phyloP scores from a whole-genome alignment of 768 basidiomycete species.

The Xerocomellus chrysenteron region DNA sequence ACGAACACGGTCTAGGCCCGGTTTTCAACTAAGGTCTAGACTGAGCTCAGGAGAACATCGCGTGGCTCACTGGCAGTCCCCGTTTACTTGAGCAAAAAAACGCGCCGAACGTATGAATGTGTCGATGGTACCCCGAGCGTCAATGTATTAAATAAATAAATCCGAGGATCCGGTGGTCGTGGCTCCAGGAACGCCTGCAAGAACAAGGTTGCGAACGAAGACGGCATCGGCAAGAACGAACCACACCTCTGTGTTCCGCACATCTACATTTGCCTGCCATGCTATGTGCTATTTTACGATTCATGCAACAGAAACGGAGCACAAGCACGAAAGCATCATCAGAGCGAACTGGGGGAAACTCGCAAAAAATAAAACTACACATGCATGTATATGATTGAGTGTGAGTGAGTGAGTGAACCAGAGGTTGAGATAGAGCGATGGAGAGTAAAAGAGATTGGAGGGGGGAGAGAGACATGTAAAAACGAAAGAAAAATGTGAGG shows the following conservation, averaged over 20 bases:
- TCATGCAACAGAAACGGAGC: slow-evolving; percentile 1
- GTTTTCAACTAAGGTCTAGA: neutral
- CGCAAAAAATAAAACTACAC: slow-evolving; percentile 1
- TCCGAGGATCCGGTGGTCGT: too few relatives aligned
- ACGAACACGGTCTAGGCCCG: neutral
- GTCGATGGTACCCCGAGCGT: too few relatives aligned
- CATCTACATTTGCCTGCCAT: neutral
- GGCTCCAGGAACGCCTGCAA: neutral
- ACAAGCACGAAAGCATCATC: neutral
- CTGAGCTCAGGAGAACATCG: neutral
- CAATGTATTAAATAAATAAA: too few relatives aligned
- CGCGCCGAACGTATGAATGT: neutral
- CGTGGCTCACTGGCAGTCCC: neutral
- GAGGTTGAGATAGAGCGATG: slow-evolving; percentile 9
- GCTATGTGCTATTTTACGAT: neutral
- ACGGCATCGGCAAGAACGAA: neutral
- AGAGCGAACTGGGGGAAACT: neutral
- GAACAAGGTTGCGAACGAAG: neutral
- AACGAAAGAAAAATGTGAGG: neutral
- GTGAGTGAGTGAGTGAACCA: neutral
- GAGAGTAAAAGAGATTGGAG: slow-evolving; percentile 4
- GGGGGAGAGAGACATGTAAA: neutral
- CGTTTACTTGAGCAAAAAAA: neutral
- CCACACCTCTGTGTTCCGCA: neutral
- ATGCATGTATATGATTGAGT: slow-evolving; percentile 17